These are phyloP conservation scores for Aspergillus udagawae DNA, from an alignment of 2,329 filamentous ascomycete species.

Conservation along the genomic window DNA sequence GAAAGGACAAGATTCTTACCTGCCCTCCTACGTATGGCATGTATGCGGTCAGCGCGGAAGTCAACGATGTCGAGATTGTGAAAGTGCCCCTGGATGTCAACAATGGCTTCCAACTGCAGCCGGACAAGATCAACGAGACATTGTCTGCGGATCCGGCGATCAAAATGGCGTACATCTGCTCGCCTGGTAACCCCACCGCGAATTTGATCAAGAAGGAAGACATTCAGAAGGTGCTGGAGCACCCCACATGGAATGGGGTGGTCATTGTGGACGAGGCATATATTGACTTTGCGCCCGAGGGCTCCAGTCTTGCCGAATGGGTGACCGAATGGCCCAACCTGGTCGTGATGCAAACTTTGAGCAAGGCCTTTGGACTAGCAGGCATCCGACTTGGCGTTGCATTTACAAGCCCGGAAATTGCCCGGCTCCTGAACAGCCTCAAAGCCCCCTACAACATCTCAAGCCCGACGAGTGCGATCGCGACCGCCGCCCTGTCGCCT, in stretches of 20 bases:
- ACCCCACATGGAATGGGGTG: conserved; percentile 92
- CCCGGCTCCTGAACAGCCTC: conserved; percentile 77
- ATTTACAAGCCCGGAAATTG: conserved; percentile 72
- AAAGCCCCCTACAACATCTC: conserved; percentile 97
- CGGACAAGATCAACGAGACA: conserved; percentile 61
- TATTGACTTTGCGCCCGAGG: conserved; percentile 82
- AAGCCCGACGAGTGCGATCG: conserved; percentile 79
- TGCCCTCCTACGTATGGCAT: conserved; percentile 98
- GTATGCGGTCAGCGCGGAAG: conserved; percentile 90
- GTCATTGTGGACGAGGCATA: conserved; percentile 95
- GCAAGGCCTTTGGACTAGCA: conserved; percentile 93
- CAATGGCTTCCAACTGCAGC: conserved; percentile 70
- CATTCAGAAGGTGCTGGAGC: conserved; percentile 68
- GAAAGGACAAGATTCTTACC: conserved; percentile 82
- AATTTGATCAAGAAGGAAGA: conserved; percentile 71
- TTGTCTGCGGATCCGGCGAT: conserved; percentile 64
- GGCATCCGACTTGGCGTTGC: conserved; percentile 87
- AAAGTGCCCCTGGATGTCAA: conserved; percentile 75
- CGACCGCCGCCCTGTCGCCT: conserved; percentile 64
- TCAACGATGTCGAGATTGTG: conserved; percentile 85
- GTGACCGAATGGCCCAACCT: conserved; percentile 90
- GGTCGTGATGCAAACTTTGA: conserved; percentile 97
- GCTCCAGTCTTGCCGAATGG: conserved; percentile 82
- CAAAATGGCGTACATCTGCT: conserved; percentile 90
- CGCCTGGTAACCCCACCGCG: conserved; percentile 90